A percentile compares a stretch with the other conserved stretches of the same genome.
Evolutionary conservation across 768 basidiomycete species (phyloP).

Genomic region (Rhodotorula sphaerocarpa): DNA sequence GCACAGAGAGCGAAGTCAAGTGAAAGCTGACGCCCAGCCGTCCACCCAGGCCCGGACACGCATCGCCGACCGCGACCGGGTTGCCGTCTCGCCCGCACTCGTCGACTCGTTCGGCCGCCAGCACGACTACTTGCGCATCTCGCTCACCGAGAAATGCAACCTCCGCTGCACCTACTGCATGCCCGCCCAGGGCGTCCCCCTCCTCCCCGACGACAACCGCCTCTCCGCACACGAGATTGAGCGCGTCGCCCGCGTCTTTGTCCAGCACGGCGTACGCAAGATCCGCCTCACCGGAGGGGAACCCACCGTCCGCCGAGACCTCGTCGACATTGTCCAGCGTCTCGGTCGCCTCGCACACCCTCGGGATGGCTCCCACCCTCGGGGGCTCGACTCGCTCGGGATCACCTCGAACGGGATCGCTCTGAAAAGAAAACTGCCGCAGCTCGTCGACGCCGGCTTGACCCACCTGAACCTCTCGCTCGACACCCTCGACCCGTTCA

Average conservation of each 20-base stretch:
- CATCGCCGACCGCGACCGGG: background rate
- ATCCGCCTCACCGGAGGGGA: slow-evolving; percentile 83
- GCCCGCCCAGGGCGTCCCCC: slow-evolving; percentile 68
- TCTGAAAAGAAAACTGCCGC: slow-evolving; percentile 63
- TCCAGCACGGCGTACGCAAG: slow-evolving; percentile 72
- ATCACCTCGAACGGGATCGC: slow-evolving; percentile 80
- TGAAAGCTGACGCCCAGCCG: too few species aligned
- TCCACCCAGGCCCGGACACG: background rate
- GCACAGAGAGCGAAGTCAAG: too few species aligned
- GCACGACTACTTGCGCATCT: slow-evolving; percentile 83
- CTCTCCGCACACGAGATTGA: slow-evolving; percentile 69
- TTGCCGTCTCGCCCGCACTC: slow-evolving; percentile 24
- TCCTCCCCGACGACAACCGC: slow-evolving; percentile 61
- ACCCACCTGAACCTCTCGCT: slow-evolving; percentile 64
- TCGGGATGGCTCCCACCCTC: too few species aligned
- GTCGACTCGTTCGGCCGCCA: slow-evolving; percentile 35
- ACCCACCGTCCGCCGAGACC: slow-evolving; percentile 70
- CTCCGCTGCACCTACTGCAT: slow-evolving; percentile 91
- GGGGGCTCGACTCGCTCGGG: slow-evolving; percentile 63
- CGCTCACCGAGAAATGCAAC: slow-evolving; percentile 78
- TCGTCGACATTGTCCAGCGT: slow-evolving; percentile 60
- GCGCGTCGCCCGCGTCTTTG: slow-evolving; percentile 66
- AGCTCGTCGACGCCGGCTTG: slow-evolving; percentile 61
- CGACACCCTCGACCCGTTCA: slow-evolving; percentile 76
- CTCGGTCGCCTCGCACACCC: slow-evolving; percentile 61